Conservation (phyloP, 2,329 filamentous ascomycete genomes). For the Atkinsonella hypoxylon region DNA sequence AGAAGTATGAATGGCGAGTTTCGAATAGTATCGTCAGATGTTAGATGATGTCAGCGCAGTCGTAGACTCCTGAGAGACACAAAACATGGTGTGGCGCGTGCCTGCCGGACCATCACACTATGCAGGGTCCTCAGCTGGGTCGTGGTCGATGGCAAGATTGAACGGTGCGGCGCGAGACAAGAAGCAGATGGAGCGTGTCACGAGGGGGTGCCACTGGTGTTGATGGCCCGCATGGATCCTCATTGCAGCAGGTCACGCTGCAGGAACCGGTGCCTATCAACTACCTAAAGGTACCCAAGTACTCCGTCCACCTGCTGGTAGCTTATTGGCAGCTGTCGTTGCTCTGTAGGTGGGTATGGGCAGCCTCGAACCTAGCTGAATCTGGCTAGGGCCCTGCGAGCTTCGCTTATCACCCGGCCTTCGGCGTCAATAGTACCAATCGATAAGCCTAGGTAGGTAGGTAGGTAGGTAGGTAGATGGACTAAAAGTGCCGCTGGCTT, state of each 20-base stretch:
- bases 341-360: too few relatives aligned
- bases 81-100: not conserved
- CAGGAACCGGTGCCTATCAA: not conserved
- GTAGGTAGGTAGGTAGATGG: too few relatives aligned
- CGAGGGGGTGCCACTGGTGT: not conserved
- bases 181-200: not conserved
- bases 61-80: not conserved
- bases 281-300: not conserved
- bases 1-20: not conserved
- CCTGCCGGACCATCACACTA: not conserved
- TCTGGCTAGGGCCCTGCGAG: not conserved
- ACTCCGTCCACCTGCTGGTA: too few relatives aligned
- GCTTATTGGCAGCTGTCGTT: too few relatives aligned
- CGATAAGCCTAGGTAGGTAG: too few relatives aligned
- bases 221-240: not conserved
- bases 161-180: not conserved
- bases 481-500: too few relatives aligned
- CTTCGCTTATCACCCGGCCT: not conserved
- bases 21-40: not conserved
- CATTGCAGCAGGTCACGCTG: constrained; percentile 2
- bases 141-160: not conserved
- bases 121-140: not conserved
- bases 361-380: constrained; percentile 2
- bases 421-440: too few relatives aligned
- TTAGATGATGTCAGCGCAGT: not conserved